These are phyloP conservation scores for Cantharellus cinnabarinus DNA, from an alignment of 768 basidiomycete species.

Conservation along the genomic window DNA sequence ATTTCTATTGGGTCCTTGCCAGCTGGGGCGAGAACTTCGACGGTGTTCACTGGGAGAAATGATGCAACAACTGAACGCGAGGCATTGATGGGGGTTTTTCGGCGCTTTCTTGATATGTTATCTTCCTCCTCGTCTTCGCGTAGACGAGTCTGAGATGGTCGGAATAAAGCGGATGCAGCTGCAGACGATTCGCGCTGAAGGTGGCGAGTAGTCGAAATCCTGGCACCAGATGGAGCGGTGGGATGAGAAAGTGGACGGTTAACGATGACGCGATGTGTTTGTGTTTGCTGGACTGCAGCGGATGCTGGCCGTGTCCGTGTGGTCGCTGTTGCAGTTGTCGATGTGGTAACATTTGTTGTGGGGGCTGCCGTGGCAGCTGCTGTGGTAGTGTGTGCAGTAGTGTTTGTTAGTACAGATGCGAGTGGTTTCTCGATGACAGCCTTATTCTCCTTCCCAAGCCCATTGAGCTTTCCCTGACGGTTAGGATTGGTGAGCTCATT, in stretches of 20 bases:
- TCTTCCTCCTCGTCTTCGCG: background rate
- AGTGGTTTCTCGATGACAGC: constrained; percentile 13
- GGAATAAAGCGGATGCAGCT: background rate
- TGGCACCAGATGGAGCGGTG: background rate
- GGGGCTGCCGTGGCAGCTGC: background rate
- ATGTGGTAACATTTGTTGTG: background rate
- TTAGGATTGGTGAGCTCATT: background rate
- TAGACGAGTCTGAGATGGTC: background rate
- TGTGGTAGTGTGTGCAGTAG: background rate
- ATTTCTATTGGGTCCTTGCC: constrained; percentile 7
- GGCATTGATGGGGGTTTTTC: background rate
- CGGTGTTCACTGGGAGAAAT: background rate
- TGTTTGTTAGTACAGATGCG: background rate
- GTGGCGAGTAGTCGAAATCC: background rate
- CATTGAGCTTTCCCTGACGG: constrained; percentile 8
- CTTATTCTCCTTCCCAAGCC: constrained; percentile 23
- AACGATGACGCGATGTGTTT: background rate
- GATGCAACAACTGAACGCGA: background rate
- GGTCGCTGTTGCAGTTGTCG: background rate
- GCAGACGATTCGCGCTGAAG: background rate
- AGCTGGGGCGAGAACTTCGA: background rate
- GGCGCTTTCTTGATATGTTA: background rate
- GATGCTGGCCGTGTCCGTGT: background rate
- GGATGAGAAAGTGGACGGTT: background rate
- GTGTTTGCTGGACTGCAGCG: background rate